Percentiles rank a stretch among this genome's conserved stretches.
Evolutionary conservation across 2,329 filamentous ascomycete species (phyloP).

Genomic region (Cytospora piceae): DNA sequence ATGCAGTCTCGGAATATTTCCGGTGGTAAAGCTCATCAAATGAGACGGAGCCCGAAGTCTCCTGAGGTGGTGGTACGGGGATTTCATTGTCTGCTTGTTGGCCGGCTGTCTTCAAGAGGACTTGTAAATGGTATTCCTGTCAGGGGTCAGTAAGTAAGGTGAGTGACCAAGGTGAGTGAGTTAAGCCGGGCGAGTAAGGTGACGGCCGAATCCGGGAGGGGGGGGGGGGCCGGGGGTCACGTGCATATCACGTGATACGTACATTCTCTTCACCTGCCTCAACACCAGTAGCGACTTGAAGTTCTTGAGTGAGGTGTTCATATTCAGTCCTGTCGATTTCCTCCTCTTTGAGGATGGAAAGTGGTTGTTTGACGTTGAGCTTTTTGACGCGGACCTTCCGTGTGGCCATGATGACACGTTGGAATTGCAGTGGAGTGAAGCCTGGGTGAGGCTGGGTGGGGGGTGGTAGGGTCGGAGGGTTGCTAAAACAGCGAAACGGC

Average conservation of each 20-base stretch:
- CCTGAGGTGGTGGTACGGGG: conserved; percentile 66
- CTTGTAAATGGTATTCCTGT: conserved; percentile 95
- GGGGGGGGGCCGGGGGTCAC: conserved; percentile 27
- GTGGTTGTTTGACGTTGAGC: conserved; percentile 85
- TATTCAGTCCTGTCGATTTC: conserved; percentile 88
- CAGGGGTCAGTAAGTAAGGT: conserved; percentile 39
- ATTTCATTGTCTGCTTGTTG: conserved; percentile 64
- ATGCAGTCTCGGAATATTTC: conserved; percentile 79
- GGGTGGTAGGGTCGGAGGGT: conserved; percentile 32
- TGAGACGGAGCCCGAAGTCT: conserved; percentile 60
- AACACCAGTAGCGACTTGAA: conserved; percentile 92
- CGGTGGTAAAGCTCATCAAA: conserved; percentile 89
- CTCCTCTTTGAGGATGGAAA: conserved; percentile 85
- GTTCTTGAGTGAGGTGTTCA: conserved; percentile 80
- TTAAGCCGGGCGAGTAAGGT: background rate
- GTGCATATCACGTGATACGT: conserved; percentile 52
- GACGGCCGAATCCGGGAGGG: background rate
- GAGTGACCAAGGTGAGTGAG: conserved; percentile 25
- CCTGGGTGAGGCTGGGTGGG: conserved; percentile 31
- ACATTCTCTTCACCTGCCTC: conserved; percentile 98
- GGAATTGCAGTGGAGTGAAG: conserved; percentile 33
- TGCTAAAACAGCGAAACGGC: conserved; percentile 43
- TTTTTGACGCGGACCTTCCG: conserved; percentile 84
- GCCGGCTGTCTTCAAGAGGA: conserved; percentile 65
- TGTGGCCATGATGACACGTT: conserved; percentile 55